These are phyloP conservation scores for Plasmodium chabaudi DNA, from an alignment of 169 alveolate species.

Conservation along the genomic window DNA sequence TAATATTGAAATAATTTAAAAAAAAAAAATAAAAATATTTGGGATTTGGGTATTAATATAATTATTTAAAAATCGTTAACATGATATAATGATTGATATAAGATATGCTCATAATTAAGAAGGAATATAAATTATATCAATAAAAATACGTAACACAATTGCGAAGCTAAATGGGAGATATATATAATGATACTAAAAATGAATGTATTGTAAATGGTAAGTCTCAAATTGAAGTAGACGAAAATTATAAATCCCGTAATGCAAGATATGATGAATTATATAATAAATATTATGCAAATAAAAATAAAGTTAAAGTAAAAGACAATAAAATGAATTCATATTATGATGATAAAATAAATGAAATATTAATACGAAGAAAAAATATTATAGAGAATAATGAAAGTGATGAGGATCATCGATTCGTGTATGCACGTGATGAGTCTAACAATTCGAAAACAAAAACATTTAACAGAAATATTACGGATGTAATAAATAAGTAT, in stretches of 20 bases:
- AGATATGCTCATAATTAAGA: neutral
- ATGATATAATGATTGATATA: constrained; percentile 21
- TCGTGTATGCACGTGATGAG: constrained; percentile 2
- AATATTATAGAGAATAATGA: neutral
- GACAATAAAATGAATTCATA: neutral
- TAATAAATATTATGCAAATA: constrained; percentile 2
- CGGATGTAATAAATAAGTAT: constrained; percentile 32
- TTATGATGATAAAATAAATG: neutral
- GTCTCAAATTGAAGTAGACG: neutral
- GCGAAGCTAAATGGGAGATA: neutral
- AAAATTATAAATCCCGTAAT: neutral
- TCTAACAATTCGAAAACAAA: constrained; percentile 13
- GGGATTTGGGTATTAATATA: too few relatives aligned
- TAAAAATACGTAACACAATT: too few relatives aligned
- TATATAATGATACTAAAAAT: neutral
- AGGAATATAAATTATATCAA: neutral
- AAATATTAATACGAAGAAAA: neutral
- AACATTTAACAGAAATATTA: constrained; percentile 15
- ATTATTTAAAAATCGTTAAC: neutral
- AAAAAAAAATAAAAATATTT: too few relatives aligned
- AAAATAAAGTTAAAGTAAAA: constrained; percentile 7
- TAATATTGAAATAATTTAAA: too few relatives aligned
- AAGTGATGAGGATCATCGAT: neutral
- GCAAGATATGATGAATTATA: constrained; percentile 1
- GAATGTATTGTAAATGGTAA: neutral